Conservation (phyloP, 164 flowering plant species). For the Dillenia suffruticosa region DNA sequence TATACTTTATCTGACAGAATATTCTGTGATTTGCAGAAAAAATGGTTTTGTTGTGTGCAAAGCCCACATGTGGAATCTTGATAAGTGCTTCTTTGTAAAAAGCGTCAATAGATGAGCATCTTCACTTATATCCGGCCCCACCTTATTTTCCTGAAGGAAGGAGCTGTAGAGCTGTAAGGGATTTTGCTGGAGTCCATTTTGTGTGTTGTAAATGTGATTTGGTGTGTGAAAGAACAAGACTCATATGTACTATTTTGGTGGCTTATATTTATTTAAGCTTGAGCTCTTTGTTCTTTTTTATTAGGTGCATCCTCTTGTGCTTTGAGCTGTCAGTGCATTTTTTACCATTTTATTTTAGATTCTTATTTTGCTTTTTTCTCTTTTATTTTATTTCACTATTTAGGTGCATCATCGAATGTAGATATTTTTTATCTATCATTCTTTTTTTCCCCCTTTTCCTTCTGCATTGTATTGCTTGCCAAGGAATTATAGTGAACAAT, state of each 20-base stretch:
- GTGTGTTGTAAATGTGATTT: slow-evolving; percentile 23
- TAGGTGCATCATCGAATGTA: not conserved
- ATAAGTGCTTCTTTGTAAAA: slow-evolving; percentile 13
- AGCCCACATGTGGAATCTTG: slow-evolving; percentile 54
- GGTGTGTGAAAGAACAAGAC: slow-evolving; percentile 2
- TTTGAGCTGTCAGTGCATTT: slow-evolving; percentile 6
- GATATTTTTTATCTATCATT: no score
- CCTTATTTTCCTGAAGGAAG: slow-evolving; percentile 11
- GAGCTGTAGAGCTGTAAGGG: slow-evolving; percentile 13
- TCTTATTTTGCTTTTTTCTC: slow-evolving; percentile 9
- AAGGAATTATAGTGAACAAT: no score
- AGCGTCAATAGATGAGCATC: slow-evolving; percentile 18
- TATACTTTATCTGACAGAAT: not conserved
- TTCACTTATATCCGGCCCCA: slow-evolving; percentile 16
- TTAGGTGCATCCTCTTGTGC: slow-evolving; percentile 2
- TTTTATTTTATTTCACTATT: slow-evolving; percentile 9
- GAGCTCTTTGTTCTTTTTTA: slow-evolving; percentile 10
- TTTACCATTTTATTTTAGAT: no score
- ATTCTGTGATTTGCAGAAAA: slow-evolving; percentile 50
- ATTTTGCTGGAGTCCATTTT: slow-evolving; percentile 18
- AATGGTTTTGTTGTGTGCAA: slow-evolving; percentile 85
- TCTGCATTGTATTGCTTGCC: no score
- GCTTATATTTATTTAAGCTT: slow-evolving; percentile 21
- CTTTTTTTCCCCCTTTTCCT: no score
- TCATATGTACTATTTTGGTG: slow-evolving; percentile 6